These are phyloP conservation scores for Pestalotiopsis sp. DNA, from an alignment of 2,329 filamentous ascomycete species.

Conservation along the genomic window DNA sequence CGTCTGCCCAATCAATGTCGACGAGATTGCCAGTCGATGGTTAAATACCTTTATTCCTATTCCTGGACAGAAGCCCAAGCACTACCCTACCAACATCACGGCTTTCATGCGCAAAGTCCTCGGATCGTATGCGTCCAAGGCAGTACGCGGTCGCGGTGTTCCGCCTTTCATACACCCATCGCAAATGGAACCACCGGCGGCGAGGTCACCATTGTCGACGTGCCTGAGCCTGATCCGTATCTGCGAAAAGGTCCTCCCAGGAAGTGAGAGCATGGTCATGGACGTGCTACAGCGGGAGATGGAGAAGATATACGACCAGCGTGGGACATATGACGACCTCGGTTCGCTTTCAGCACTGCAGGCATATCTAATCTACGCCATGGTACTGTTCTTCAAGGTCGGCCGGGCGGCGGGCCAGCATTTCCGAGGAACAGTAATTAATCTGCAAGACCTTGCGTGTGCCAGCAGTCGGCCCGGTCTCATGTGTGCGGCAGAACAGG, in stretches of 20 bases:
- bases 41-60: slow-evolving; percentile 47
- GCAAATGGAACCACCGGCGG: slow-evolving; percentile 30
- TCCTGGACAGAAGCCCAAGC: slow-evolving; percentile 42
- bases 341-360: slow-evolving; percentile 48
- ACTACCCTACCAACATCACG: slow-evolving; percentile 38
- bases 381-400: slow-evolving; percentile 44
- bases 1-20: slow-evolving; percentile 46
- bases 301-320: slow-evolving; percentile 35
- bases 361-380: slow-evolving; percentile 53
- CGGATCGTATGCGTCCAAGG: slow-evolving; percentile 42
- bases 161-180: slow-evolving; percentile 47
- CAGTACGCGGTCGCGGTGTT: slow-evolving; percentile 35
- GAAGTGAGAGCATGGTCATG: slow-evolving; percentile 31
- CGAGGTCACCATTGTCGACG: slow-evolving; percentile 35
- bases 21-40: slow-evolving; percentile 51
- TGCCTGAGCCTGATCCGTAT: slow-evolving; percentile 44
- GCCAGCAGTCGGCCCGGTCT: slow-evolving; percentile 40
- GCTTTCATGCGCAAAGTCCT: slow-evolving; percentile 43
- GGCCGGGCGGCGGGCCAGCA: slow-evolving; percentile 26
- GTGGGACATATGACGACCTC: slow-evolving; percentile 26
- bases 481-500: slow-evolving; percentile 42
- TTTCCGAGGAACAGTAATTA: slow-evolving; percentile 46
- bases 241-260: slow-evolving; percentile 36
- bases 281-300: slow-evolving; percentile 44
- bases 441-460: slow-evolving; percentile 52